phyloP scores from a whole-genome alignment of 768 basidiomycete species.

The Mycena galopus region DNA sequence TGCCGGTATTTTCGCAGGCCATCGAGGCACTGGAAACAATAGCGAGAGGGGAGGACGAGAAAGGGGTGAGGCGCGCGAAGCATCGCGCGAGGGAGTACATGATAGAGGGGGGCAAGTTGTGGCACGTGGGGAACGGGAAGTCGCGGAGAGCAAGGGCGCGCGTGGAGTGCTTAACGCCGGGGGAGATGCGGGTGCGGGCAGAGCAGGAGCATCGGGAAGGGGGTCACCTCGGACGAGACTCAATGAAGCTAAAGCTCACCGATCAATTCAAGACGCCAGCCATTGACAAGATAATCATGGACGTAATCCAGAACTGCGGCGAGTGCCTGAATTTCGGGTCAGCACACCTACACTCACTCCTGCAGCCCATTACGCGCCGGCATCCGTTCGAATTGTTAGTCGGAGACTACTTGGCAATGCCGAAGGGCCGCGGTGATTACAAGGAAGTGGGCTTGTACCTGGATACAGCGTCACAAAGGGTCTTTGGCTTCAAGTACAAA shows the following conservation, averaged over 20 bases:
- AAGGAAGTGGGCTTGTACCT: too few species aligned
- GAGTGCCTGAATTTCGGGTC: not conserved
- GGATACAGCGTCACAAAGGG: too few species aligned
- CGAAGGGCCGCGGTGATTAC: not conserved
- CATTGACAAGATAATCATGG: not conserved
- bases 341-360: not conserved
- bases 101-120: constrained; percentile 20
- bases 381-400: not conserved
- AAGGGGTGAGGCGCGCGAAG: constrained; percentile 2
- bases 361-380: not conserved
- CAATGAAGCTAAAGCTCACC: not conserved
- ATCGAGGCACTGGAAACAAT: constrained; percentile 14
- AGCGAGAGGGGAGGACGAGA: constrained; percentile 25
- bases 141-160: constrained; percentile 9
- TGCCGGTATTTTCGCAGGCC: constrained; percentile 15
- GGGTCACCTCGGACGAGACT: not conserved
- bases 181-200: not conserved
- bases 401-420: not conserved
- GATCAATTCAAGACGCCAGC: not conserved
- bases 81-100: constrained; percentile 16
- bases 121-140: not conserved
- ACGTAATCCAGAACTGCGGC: too few species aligned
- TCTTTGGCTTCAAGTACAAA: too few species aligned
- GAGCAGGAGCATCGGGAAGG: not conserved
- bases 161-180: too few species aligned